Evolutionary conservation across 108 stramenopile genomes (phyloP).

Genomic region (Fragilaria crotonensis): DNA sequence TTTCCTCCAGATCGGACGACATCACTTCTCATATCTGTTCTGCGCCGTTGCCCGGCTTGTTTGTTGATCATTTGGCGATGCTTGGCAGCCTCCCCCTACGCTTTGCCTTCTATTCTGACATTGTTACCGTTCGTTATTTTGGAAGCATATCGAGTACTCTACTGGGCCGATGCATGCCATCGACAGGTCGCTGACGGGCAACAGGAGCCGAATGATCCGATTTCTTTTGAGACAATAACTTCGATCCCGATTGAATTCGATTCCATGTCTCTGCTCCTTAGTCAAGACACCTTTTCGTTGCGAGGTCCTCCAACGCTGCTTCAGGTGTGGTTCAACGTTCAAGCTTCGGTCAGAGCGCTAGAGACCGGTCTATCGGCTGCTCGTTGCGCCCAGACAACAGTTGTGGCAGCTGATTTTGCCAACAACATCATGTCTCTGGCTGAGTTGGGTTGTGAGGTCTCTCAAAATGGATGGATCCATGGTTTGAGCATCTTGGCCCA

Average conservation of each 20-base stretch:
- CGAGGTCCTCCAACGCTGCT: conserved; percentile 13
- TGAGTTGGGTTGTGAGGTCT: conserved; percentile 23
- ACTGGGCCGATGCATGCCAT: conserved; percentile 21
- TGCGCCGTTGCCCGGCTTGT: conserved; percentile 29
- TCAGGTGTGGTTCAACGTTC: conserved; percentile 34
- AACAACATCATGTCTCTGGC: conserved; percentile 28
- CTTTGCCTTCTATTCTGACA: conserved; percentile 4
- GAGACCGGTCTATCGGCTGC: conserved; percentile 35
- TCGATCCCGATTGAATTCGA: conserved; percentile 16
- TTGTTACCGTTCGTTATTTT: conserved; percentile 24
- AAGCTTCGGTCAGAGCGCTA: conserved; percentile 21
- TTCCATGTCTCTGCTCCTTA: conserved; percentile 30
- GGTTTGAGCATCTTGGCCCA: conserved; percentile 17
- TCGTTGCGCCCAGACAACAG: conserved; percentile 33
- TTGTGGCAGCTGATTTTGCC: conserved; percentile 32
- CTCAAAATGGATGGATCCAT: conserved; percentile 21
- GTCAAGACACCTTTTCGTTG: conserved; percentile 12
- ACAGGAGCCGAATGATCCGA: not conserved
- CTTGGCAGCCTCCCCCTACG: not conserved
- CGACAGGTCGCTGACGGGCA: conserved; percentile 1
- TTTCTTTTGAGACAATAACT: not conserved
- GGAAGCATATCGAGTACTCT: conserved; percentile 17
- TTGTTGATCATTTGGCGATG: conserved; percentile 13
- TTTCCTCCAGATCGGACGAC: conserved; percentile 28
- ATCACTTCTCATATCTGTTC: conserved; percentile 16